Conservation (phyloP, 768 basidiomycete genomes). For the Mycena alexandri region DNA sequence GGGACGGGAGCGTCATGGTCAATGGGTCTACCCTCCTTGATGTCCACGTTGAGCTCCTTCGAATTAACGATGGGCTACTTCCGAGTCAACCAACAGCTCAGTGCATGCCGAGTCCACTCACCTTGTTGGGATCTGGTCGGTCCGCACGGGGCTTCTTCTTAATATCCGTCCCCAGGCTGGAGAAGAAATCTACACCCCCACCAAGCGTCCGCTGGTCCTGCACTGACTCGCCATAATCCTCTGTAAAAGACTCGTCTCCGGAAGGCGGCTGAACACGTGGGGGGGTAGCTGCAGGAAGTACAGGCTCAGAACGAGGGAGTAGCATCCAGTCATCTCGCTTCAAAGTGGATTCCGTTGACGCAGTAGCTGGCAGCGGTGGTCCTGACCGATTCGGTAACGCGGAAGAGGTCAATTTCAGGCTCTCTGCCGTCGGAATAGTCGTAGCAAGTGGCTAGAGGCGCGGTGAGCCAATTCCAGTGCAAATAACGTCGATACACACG, state of each 20-base stretch:
- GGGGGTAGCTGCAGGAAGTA: slow-evolving; percentile 41
- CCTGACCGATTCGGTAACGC: slow-evolving; percentile 60
- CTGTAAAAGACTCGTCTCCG: slow-evolving; percentile 68
- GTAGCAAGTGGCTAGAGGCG: slow-evolving; percentile 67
- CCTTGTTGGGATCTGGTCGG: slow-evolving; percentile 79
- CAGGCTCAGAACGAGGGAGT: slow-evolving; percentile 51
- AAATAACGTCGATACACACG: slow-evolving; percentile 54
- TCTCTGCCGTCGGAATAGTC: slow-evolving; percentile 83
- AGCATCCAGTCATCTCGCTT: slow-evolving; percentile 95
- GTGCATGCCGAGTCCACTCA: slow-evolving; percentile 44
- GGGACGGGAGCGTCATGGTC: slow-evolving; percentile 56
- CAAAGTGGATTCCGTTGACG: slow-evolving; percentile 62
- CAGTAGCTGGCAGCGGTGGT: slow-evolving; percentile 61
- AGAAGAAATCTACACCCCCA: slow-evolving; percentile 90
- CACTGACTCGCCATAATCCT: slow-evolving; percentile 71
- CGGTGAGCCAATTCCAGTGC: slow-evolving; percentile 33
- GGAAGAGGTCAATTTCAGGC: slow-evolving; percentile 76
- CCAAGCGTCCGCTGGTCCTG: slow-evolving; percentile 59
- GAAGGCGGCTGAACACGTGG: slow-evolving; percentile 38
- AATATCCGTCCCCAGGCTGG: slow-evolving; percentile 81
- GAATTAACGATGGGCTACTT: slow-evolving; percentile 71
- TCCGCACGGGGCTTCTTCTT: slow-evolving; percentile 72
- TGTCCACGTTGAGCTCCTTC: slow-evolving; percentile 72
- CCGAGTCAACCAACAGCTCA: slow-evolving; percentile 18
- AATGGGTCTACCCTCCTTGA: slow-evolving; percentile 59